These are phyloP conservation scores for Eleusine coracana DNA, from an alignment of 176 grass and related monocot genomes.

Conservation along the genomic window DNA sequence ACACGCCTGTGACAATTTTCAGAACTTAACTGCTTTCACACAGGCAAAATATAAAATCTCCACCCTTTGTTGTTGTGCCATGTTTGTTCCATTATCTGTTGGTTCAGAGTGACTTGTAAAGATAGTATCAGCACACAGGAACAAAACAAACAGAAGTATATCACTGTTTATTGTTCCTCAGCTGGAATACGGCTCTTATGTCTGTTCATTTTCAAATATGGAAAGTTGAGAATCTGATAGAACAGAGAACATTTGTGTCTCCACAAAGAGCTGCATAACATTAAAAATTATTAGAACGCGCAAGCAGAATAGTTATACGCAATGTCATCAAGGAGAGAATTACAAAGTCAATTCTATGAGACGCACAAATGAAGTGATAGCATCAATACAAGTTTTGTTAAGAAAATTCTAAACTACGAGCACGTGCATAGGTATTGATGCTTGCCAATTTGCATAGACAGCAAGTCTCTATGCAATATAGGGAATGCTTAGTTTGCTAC, in stretches of 20 bases:
- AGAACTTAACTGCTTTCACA: not conserved
- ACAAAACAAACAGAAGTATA: not conserved
- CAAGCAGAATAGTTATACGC: not conserved
- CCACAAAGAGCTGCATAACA: conserved; percentile 70
- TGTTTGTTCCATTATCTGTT: not conserved
- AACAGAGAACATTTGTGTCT: conserved; percentile 85
- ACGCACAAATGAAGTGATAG: not conserved
- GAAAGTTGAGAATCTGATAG: conserved; percentile 74
- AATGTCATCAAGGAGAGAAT: not conserved
- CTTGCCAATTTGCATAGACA: not conserved
- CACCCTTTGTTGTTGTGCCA: not conserved
- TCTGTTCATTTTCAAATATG: conserved; percentile 60
- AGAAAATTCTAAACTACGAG: not conserved
- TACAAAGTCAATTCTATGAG: not conserved
- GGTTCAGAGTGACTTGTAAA: conserved; percentile 17
- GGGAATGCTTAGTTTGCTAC: too few species aligned
- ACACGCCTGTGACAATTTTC: not conserved
- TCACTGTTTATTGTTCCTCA: not conserved
- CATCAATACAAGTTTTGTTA: not conserved
- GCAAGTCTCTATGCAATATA: not conserved
- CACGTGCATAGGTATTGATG: not conserved
- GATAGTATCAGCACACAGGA: conserved; percentile 4
- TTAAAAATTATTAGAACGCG: conserved; percentile 33
- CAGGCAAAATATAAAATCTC: conserved; percentile 10
- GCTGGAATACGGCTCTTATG: conserved; percentile 23